Evolutionary conservation across 495 filamentous ascomycete species (phyloP).

Genomic region (Amphirosellinia nigrospora): DNA sequence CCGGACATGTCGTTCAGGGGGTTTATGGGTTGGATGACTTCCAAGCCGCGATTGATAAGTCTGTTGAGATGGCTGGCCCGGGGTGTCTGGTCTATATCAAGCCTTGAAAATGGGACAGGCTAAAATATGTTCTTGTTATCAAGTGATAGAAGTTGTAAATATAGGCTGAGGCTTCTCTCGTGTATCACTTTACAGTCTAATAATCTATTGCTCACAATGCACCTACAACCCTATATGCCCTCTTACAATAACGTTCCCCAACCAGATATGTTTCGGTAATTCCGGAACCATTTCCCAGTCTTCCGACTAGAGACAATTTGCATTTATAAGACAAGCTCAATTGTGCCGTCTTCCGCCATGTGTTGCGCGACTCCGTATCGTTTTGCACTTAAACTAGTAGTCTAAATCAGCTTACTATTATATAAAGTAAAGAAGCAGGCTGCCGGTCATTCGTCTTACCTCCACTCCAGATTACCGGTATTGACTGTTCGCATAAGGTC

Average conservation of each 20-base stretch:
- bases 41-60: conserved; percentile 32
- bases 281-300: neutral
- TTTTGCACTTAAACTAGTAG: conserved; percentile 29
- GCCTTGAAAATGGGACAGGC: neutral
- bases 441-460: conserved; percentile 18
- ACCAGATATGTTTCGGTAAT: no score
- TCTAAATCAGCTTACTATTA: neutral
- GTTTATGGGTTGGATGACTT: conserved; percentile 43
- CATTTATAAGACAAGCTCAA: conserved; percentile 34
- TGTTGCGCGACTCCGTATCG: conserved; percentile 34
- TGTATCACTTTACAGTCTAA: no score
- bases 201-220: no score
- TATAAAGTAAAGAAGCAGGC: neutral
- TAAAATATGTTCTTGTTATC: no score
- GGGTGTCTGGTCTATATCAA: conserved; percentile 13
- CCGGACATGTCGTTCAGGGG: conserved; percentile 40
- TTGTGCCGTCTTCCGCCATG: conserved; percentile 28
- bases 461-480: conserved; percentile 38
- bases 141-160: no score
- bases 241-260: no score
- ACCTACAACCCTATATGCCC: no score
- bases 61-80: conserved; percentile 19
- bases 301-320: neutral
- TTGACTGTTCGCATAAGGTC: conserved; percentile 32
- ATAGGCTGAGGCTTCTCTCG: no score